A percentile compares a stretch with the other conserved stretches of the same genome.
Evolutionary conservation across 495 filamentous ascomycete genomes (phyloP).

Genomic region (Staphylotrichum tortipilum): DNA sequence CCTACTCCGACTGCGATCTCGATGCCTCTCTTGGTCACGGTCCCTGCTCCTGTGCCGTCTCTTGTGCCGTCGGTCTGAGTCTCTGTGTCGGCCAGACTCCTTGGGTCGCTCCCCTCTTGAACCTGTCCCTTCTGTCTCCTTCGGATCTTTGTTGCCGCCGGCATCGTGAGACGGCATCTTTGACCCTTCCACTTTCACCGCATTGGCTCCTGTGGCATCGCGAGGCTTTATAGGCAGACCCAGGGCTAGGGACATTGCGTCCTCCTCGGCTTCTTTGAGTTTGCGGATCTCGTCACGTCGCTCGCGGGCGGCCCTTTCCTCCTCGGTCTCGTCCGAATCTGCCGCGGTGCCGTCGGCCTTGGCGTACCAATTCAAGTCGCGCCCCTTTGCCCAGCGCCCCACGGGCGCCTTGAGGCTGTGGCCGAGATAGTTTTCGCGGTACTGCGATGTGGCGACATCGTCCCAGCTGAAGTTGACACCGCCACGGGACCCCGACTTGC

Average conservation of each 20-base stretch:
- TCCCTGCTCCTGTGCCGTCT: constrained; percentile 14
- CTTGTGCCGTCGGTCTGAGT: constrained; percentile 18
- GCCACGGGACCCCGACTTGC: constrained; percentile 89
- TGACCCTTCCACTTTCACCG: constrained; percentile 29
- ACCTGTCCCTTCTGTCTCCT: constrained; percentile 13
- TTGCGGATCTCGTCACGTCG: constrained; percentile 69
- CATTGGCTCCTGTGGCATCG: constrained; percentile 42
- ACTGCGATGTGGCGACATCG: constrained; percentile 74
- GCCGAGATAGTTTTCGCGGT: constrained; percentile 95
- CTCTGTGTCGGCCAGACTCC: constrained; percentile 26
- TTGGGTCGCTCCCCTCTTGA: constrained; percentile 24
- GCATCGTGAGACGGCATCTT: constrained; percentile 15
- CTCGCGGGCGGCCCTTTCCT: constrained; percentile 52
- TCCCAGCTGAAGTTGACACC: constrained; percentile 95
- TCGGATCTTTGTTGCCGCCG: constrained; percentile 4
- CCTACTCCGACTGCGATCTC: constrained; percentile 32
- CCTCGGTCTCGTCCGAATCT: constrained; percentile 46
- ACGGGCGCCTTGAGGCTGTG: constrained; percentile 94
- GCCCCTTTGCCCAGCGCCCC: constrained; percentile 89
- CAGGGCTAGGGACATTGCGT: constrained; percentile 73
- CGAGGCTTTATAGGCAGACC: constrained; percentile 61
- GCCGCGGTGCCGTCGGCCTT: constrained; percentile 49
- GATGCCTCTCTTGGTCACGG: constrained; percentile 13
- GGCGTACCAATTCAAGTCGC: constrained; percentile 83
- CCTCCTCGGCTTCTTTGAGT: constrained; percentile 89